A percentile compares a stretch with the other conserved stretches of the same genome.
phyloP scores from a whole-genome alignment of 2,329 filamentous ascomycete species.

The Alternaria consortialis region DNA sequence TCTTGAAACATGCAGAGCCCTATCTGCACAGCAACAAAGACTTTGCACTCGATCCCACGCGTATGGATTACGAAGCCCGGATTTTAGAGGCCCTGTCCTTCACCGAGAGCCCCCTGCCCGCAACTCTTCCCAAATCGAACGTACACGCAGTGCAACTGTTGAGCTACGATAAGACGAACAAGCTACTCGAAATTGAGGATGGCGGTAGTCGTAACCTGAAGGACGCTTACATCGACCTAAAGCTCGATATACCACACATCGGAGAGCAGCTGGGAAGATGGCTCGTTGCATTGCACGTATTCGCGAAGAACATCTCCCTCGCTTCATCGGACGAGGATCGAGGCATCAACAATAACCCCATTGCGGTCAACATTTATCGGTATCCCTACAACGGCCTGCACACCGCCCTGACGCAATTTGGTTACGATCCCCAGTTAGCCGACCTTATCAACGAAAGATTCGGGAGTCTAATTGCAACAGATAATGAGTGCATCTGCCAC shows the following conservation, averaged over 20 bases:
- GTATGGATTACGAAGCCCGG: constrained; percentile 50
- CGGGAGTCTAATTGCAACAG: constrained; percentile 35
- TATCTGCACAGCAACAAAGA: constrained; percentile 34
- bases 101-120: constrained; percentile 5
- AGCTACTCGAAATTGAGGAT: constrained; percentile 45
- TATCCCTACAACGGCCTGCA: constrained; percentile 43
- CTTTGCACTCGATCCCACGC: constrained; percentile 37
- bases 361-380: constrained; percentile 41
- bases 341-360: constrained; percentile 34
- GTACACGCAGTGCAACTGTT: constrained; percentile 32
- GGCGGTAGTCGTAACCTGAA: constrained; percentile 45
- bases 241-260: constrained; percentile 29
- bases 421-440: constrained; percentile 36
- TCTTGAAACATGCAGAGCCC: constrained; percentile 50
- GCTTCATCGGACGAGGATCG: constrained; percentile 3
- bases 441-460: constrained; percentile 39
- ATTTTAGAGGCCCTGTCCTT: constrained; percentile 31
- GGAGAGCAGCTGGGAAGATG: constrained; percentile 42
- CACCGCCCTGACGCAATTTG: constrained; percentile 30
- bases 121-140: constrained; percentile 3
- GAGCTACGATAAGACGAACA: constrained; percentile 36
- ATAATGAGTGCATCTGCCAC: constrained; percentile 49
- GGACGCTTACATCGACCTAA: constrained; percentile 37
- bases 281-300: constrained; percentile 43
- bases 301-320: constrained; percentile 21